These are phyloP conservation scores for Podaxis sp. DNA, from an alignment of 768 basidiomycete genomes.

Conservation along the genomic window DNA sequence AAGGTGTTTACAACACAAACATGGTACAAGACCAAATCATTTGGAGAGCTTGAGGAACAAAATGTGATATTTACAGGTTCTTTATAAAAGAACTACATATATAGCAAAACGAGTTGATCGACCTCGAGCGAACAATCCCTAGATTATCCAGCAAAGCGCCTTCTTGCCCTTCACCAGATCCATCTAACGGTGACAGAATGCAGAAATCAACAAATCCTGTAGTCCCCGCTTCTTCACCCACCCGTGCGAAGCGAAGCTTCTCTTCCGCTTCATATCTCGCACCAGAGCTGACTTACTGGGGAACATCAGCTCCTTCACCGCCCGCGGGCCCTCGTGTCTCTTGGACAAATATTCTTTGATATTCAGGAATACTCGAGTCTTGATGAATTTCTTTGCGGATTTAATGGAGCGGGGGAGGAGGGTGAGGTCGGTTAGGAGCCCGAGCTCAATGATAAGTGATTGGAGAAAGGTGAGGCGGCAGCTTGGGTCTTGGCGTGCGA, in stretches of 20 bases:
- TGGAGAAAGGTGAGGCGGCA: slow-evolving; percentile 64
- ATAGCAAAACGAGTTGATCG: background rate
- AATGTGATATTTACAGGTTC: background rate
- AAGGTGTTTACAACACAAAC: background rate
- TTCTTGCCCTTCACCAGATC: background rate
- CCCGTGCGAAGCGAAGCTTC: slow-evolving; percentile 41
- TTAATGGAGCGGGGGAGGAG: slow-evolving; percentile 55
- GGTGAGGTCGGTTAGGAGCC: slow-evolving; percentile 42
- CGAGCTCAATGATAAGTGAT: slow-evolving; percentile 76
- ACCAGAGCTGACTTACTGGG: slow-evolving; percentile 61
- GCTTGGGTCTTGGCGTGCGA: slow-evolving; percentile 37
- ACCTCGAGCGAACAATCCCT: background rate
- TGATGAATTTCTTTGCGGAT: slow-evolving; percentile 68
- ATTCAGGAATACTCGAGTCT: slow-evolving; percentile 66
- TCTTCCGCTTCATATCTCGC: slow-evolving; percentile 52
- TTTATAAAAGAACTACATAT: background rate
- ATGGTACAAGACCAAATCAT: background rate
- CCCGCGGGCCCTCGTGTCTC: slow-evolving; percentile 60
- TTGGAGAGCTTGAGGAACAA: background rate
- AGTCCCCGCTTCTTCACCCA: slow-evolving; percentile 67
- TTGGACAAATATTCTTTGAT: slow-evolving; percentile 71
- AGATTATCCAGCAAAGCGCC: background rate
- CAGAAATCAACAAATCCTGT: slow-evolving; percentile 60
- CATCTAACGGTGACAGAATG: slow-evolving; percentile 22
- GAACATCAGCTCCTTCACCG: slow-evolving; percentile 59